Base-by-base conservation (phyloP, 495 filamentous ascomycete genomes). In the Tuber borchii region DNA sequence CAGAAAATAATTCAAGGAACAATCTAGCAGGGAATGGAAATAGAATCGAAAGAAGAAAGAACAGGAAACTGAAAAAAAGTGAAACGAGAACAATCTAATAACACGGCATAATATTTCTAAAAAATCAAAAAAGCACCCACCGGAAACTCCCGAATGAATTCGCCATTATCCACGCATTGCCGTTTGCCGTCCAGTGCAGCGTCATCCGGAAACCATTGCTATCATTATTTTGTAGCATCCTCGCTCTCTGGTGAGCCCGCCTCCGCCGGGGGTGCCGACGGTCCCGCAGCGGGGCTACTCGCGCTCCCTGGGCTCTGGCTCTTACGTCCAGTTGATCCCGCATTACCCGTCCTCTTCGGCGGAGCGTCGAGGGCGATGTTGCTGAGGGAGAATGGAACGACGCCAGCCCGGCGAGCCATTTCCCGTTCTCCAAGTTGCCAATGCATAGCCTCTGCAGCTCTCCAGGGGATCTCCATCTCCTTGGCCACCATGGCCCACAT, bases 391-490 rank as follows among this genome's bases (percentile, higher is more conserved):
- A 95, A 96, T 4, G 92, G 93, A 56, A 92, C 88, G 45, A 92
- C 91, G 26, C 93, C 93, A n/a, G 93, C 93, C 74, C 93, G 91
- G 74, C 91, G 88, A 45, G 93, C 93, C 92, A 99, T 97, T 75
- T 97, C 95, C 79, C 88, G 86, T 83, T 97, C 94, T 72, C 95
- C 95, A 31, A 99, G 85, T 81, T 96, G 92, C 95, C 95, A 99
- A 85, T 99, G 95, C 94, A 97, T 97, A 22, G 92, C 93, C 85
- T 99, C 95, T 44, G 92, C 95, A 10, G 95, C 92, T 73, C 95
- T 89, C 94, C 95, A 99, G 40, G 95, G 95, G 78, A 97, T 90
- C n/a, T 89, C 90, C 91, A 99, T 94, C 85, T 99, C 95, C 83
- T 92, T 91, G 46, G 93, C 92, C 8, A 99, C 90, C 79, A 93